Evolutionary conservation across 2,329 filamentous ascomycete species (phyloP).

Genomic region (Monosporascus sp.): DNA sequence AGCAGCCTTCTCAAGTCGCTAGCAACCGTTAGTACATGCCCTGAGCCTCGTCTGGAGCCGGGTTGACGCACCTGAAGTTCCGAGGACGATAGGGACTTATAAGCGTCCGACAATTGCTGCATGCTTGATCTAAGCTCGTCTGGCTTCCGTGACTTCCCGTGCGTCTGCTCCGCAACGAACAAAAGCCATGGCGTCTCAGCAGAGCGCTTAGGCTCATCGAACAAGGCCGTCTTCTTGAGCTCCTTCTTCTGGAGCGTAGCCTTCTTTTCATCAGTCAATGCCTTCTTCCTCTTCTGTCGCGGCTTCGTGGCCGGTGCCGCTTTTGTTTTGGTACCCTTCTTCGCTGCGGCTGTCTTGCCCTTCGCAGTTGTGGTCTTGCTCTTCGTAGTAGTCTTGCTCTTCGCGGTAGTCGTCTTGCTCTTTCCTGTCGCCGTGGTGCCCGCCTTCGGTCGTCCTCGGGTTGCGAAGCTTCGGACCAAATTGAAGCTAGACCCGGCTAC

Average conservation of each 20-base stretch:
- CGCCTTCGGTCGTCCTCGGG: constrained; percentile 9
- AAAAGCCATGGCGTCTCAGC: constrained; percentile 31
- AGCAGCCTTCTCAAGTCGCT: constrained; percentile 32
- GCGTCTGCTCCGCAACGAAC: constrained; percentile 28
- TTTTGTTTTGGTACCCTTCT: constrained; percentile 6
- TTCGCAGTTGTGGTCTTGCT: constrained; percentile 11
- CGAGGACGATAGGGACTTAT: constrained; percentile 31
- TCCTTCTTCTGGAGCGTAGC: constrained; percentile 16
- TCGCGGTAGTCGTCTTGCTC: constrained; percentile 12
- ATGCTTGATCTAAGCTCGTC: constrained; percentile 16
- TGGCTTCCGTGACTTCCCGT: constrained; percentile 11
- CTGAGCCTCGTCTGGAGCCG: not conserved
- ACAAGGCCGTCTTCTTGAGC: constrained; percentile 37
- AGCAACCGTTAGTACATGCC: constrained; percentile 7
- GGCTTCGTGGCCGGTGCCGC: constrained; percentile 7
- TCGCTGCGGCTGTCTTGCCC: not conserved
- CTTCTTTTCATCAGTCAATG: constrained; percentile 33
- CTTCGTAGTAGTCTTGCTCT: constrained; percentile 17
- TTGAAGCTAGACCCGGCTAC: constrained; percentile 1
- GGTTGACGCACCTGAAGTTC: constrained; percentile 38
- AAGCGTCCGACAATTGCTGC: constrained; percentile 25
- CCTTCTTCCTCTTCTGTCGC: constrained; percentile 23
- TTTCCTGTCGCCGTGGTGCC: constrained; percentile 15
- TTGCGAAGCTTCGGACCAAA: constrained; percentile 8
- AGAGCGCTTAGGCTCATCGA: constrained; percentile 31